phyloP scores from a whole-genome alignment of 805 yeast genomes.

The Wickerhamomyces silvicola region DNA sequence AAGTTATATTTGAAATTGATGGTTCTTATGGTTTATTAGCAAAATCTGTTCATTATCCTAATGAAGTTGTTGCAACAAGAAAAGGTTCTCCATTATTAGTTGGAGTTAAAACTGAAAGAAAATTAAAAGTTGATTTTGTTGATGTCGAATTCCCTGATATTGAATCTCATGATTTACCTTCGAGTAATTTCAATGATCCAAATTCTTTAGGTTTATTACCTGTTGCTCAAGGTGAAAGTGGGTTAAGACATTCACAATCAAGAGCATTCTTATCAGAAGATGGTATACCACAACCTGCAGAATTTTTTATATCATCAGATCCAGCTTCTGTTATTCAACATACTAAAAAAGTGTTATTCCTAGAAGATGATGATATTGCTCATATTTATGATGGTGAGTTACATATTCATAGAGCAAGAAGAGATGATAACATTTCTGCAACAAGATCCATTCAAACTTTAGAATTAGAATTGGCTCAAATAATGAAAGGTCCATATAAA shows the following conservation, averaged over 20 bases:
- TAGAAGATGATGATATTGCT: conserved; percentile 98
- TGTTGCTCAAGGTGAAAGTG: conserved; percentile 46
- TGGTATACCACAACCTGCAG: conserved; percentile 88
- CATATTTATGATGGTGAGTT: conserved; percentile 97
- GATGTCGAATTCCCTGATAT: conserved; percentile 87
- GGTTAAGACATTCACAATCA: conserved; percentile 83
- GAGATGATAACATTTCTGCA: conserved; percentile 82
- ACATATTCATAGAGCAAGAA: conserved; percentile 94
- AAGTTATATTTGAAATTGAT: conserved; percentile 86
- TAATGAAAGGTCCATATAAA: conserved; percentile 94
- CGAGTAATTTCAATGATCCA: conserved; percentile 13
- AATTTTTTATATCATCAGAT: conserved; percentile 93
- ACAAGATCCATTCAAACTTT: conserved; percentile 94
- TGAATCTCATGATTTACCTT: conserved; percentile 24
- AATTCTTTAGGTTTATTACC: conserved; percentile 48
- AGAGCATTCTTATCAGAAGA: conserved; percentile 96
- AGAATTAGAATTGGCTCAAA: conserved; percentile 94
- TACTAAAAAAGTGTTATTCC: conserved; percentile 91
- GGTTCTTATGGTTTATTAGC: conserved; percentile 97
- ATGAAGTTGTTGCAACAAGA: conserved; percentile 94
- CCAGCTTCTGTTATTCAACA: conserved; percentile 95
- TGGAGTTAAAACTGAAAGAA: conserved; percentile 94
- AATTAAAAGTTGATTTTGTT: conserved; percentile 94
- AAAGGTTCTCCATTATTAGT: conserved; percentile 96
- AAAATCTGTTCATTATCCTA: conserved; percentile 87